A percentile compares a stretch with the other conserved stretches of the same genome.
phyloP scores from a whole-genome alignment of 768 basidiomycete species.

The Lentinula raphanica region DNA sequence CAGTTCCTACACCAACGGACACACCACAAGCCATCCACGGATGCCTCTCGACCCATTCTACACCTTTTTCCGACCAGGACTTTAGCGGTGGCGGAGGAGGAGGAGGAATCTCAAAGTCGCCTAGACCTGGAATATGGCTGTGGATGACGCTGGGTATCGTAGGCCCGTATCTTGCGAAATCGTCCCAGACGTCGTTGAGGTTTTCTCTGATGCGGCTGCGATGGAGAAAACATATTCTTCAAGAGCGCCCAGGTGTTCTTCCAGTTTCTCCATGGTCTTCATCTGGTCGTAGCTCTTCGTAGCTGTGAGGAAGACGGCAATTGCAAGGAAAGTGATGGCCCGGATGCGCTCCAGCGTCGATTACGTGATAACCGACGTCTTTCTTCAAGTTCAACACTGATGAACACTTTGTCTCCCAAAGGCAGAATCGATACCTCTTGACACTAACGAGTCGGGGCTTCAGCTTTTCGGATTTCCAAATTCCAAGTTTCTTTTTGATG shows the following conservation, averaged over 20 bases:
- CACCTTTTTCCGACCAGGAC: constrained; percentile 40
- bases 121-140: constrained; percentile 40
- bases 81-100: constrained; percentile 49
- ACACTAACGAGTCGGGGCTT: too few relatives aligned
- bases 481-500: too few relatives aligned
- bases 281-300: too few relatives aligned
- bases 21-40: constrained; percentile 58
- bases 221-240: constrained; percentile 61
- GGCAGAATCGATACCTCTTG: too few relatives aligned
- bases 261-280: constrained; percentile 54
- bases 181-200: constrained; percentile 66
- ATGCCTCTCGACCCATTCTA: constrained; percentile 50
- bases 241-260: constrained; percentile 62
- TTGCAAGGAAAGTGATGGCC: too few relatives aligned
- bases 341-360: too few relatives aligned
- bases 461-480: too few relatives aligned
- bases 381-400: too few relatives aligned
- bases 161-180: constrained; percentile 78
- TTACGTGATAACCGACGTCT: too few relatives aligned
- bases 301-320: too few relatives aligned
- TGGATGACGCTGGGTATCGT: constrained; percentile 46
- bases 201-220: constrained; percentile 58
- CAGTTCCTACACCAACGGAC: constrained; percentile 46
- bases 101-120: constrained; percentile 69
- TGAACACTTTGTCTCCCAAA: too few relatives aligned